Base-by-base conservation (phyloP, 495 filamentous ascomycete species). In the Achaetomiella virescens region DNA sequence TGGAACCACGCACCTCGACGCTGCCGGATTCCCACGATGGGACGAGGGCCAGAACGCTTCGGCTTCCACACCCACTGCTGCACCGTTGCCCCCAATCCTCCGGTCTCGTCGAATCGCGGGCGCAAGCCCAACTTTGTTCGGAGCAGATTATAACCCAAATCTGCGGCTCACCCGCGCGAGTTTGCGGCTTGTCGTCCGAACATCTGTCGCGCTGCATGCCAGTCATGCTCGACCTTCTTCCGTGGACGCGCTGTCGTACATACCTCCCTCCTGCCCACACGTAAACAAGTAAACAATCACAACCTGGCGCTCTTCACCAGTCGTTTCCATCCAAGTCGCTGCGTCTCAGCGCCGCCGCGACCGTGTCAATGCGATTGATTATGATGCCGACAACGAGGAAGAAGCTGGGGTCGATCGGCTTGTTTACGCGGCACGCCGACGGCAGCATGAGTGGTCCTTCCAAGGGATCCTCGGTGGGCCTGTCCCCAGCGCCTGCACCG, bases 381-480 rank as follows among this genome's bases (percentile, higher is more conserved):
- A 69, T 67, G 64, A 69, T 69, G 67, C 67, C 67, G 43, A 65
- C 67, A 24, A 61, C 64, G 38, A 69, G 64, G 54, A 67, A 67
- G 52, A 69, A 67, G 57, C 44, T 69, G n/a, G 64, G 62, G 31
- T 56, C 61, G 35, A 64, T 68, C 43, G 61, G 61, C 8, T 29
- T 69, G 37, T 69, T 69, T 42, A 61, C 47, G 36, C 59, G 66
- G n/a, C 59, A 63, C 27, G 27, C 56, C 8, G 65, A 67, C 17
- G 56, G 64, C 12, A 51, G 9, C 47, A 36, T 58, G 33, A 46
- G 40, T 61, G 63, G 57, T 22, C 57, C 27, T 9, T 31, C 27
- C 57, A 2, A 36, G 43, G 42, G 35, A 20, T n/a, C n/a, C n/a
- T n/a, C n/a, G n/a, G 60, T 66, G 60, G 66, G 64, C 41, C 59